Conservation (phyloP, 2,329 filamentous ascomycete species). For the Proliferodiscus dingleyae region DNA sequence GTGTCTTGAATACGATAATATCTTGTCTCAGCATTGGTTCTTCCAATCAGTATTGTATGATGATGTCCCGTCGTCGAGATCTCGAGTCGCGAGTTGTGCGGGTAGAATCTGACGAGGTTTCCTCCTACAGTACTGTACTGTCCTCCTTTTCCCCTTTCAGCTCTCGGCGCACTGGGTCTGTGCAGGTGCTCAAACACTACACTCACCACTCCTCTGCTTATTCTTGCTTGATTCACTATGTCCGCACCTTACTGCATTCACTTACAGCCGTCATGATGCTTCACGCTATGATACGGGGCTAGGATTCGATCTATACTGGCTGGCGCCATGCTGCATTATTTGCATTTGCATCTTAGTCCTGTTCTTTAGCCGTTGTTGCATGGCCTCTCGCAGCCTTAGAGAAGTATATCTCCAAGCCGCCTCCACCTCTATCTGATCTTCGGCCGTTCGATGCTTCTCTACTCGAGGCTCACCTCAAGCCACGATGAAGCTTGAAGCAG, state of each 20-base stretch:
- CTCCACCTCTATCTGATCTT: background rate
- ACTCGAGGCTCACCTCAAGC: background rate
- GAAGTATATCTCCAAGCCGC: background rate
- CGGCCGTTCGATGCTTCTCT: background rate
- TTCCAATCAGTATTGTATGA: no score
- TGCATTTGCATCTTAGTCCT: background rate
- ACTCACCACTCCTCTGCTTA: no score
- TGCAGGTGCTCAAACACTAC: background rate
- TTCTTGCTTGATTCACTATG: no score
- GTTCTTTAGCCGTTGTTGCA: background rate
- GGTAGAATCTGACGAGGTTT: no score
- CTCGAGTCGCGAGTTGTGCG: no score
- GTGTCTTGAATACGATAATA: no score
- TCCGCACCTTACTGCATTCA: no score
- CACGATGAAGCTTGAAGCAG: constrained; percentile 18
- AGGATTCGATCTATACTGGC: no score
- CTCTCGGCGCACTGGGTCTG: background rate
- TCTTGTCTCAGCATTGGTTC: no score
- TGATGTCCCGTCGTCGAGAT: no score
- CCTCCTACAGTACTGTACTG: no score
- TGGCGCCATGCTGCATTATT: constrained; percentile 1
- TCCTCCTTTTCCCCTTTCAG: background rate
- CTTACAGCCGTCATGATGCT: background rate
- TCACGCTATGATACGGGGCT: no score
- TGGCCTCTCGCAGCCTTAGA: background rate